Evolutionary conservation across 805 yeast genomes (phyloP).

Genomic region (Komagataella mondaviorum): DNA sequence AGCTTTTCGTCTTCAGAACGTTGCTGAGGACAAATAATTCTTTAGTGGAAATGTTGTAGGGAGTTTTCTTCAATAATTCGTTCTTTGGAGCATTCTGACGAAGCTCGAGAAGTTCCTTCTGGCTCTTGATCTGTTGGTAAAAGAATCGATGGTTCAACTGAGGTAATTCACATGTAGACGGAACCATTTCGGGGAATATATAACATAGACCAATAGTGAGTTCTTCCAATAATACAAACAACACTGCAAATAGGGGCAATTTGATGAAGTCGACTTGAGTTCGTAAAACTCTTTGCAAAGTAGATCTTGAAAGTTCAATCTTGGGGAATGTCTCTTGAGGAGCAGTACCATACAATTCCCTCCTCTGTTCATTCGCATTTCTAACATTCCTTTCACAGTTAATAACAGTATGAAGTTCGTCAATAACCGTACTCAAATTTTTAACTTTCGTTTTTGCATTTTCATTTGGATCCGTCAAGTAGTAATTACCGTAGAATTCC

Average conservation of each 20-base stretch:
- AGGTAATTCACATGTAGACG: slow-evolving; percentile 49
- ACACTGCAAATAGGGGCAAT: slow-evolving; percentile 43
- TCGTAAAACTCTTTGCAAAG: slow-evolving; percentile 37
- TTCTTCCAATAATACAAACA: slow-evolving; percentile 44
- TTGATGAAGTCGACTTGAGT: slow-evolving; percentile 34
- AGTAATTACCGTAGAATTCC: slow-evolving; percentile 13
- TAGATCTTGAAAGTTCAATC: slow-evolving; percentile 19
- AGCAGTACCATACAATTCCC: not conserved
- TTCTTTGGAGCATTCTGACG: slow-evolving; percentile 6
- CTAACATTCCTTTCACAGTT: slow-evolving; percentile 10
- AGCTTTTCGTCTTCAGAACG: slow-evolving; percentile 22
- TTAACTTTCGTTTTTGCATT: slow-evolving; percentile 8
- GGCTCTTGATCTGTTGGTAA: slow-evolving; percentile 13
- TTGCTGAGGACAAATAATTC: slow-evolving; percentile 23
- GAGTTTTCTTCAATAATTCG: slow-evolving; percentile 24
- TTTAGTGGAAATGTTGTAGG: slow-evolving; percentile 28
- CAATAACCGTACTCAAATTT: slow-evolving; percentile 8
- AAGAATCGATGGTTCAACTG: slow-evolving; percentile 25
- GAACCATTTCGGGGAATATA: slow-evolving; percentile 41
- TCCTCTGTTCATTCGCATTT: slow-evolving; percentile 4
- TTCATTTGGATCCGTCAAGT: slow-evolving; percentile 13
- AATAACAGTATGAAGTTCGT: slow-evolving; percentile 13
- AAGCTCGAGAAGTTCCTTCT: slow-evolving; percentile 7
- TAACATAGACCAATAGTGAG: slow-evolving; percentile 38
- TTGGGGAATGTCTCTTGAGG: not conserved